Evolutionary conservation across 139 green algal genomes (phyloP), one percentile per base, ranked within the genome.

Genomic region (Tetraselmis chui): DNA sequence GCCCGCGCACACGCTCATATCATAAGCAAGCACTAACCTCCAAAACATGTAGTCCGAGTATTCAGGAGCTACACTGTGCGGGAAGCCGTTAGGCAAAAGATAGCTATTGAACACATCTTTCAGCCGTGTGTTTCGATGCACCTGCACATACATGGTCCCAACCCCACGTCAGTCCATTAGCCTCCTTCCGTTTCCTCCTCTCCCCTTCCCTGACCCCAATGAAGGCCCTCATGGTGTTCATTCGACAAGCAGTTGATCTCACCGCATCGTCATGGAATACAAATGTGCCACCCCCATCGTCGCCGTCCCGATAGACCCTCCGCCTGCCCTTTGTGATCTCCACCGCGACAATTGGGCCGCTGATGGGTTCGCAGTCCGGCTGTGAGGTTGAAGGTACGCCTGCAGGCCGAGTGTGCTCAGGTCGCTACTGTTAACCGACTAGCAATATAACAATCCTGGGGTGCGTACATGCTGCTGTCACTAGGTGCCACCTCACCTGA

Each of bases 41-140:
- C 94, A 97, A 0, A 2, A 77, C 94, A 97, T 97, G 89, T 97
- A 97, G 27, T 83, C 76, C 1, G 81, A 84, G 45, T 96, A 97
- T 81, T 95, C 91, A 0, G 91, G 91, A 0, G 91, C 89, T 31
- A 97, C 94, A 23, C 82, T 91, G 29, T 92, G 89, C 24, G 93
- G 93, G 84, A 90, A 97, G 31, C 94, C 94, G 84, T 97, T 89
- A 0, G 90, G 87, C 27, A 92, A 80, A 59, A 88, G 59, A 28
- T 84, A 89, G 77, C 83, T 75, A 22, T 77, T 29, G 76, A 29
- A 81, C 1, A 32, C 45, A 31, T 30, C 23, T 22, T 23, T 22
- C 76, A 80, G 22, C 76, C 31, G 25, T 23, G 30, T 27, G 27
- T 59, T 30, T 23, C 76, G 26, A 80, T 27, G 23, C 27, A 59